Percentiles rank a stretch among this genome's conserved stretches.
Conservation (phyloP, 257 asterid species). For the Mentha longifolia region DNA sequence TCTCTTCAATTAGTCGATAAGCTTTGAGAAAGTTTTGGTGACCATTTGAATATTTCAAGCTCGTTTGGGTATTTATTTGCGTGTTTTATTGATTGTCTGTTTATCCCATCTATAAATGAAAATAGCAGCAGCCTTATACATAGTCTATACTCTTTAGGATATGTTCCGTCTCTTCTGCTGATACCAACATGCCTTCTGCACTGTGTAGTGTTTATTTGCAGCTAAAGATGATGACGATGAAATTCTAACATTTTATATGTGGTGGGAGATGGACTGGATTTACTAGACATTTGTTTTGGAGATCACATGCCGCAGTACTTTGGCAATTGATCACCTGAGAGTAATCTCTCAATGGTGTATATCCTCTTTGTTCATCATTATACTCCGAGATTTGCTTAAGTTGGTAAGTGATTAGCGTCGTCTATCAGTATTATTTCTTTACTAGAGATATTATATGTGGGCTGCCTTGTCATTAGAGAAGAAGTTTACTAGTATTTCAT, state of each 20-base stretch:
- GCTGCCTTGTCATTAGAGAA: conserved; percentile 6
- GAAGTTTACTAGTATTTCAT: not conserved
- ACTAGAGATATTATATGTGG: not conserved
- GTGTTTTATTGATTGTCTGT: conserved; percentile 4
- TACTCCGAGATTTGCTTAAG: conserved; percentile 1
- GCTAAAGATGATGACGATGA: conserved; percentile 19
- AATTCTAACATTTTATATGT: conserved; percentile 3
- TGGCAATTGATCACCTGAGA: conserved; percentile 2
- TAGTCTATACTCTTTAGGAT: conserved; percentile 11
- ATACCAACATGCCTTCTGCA: conserved; percentile 1
- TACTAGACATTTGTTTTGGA: not conserved
- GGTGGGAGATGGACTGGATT: not conserved
- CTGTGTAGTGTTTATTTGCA: conserved; percentile 7
- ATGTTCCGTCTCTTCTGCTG: conserved; percentile 5
- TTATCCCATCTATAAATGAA: not conserved
- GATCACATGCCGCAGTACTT: conserved; percentile 13
- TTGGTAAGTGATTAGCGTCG: conserved; percentile 15
- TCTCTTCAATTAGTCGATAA: conserved; percentile 2
- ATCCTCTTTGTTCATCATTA: not conserved
- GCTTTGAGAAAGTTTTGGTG: conserved; percentile 12
- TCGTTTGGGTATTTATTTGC: conserved; percentile 1
- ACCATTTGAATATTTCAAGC: conserved; percentile 15
- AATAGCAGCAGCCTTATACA: not conserved
- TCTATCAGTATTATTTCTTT: not conserved
- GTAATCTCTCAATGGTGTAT: conserved; percentile 25